Conservation (phyloP, 2,329 filamentous ascomycete species). For the Cercospora sp. region DNA sequence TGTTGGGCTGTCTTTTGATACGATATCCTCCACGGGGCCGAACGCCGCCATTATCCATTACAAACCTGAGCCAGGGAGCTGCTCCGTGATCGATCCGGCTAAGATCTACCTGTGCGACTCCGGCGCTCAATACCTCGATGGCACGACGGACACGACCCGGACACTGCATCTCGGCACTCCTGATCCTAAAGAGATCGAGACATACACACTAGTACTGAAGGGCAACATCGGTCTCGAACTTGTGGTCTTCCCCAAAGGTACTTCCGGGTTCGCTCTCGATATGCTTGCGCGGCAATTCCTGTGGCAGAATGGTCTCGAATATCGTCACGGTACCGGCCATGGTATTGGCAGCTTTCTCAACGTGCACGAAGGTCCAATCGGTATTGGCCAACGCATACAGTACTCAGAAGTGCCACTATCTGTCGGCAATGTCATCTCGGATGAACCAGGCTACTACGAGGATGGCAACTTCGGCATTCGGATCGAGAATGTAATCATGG, state of each 20-base stretch:
- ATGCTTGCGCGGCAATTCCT: conserved; percentile 84
- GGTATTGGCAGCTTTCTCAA: conserved; percentile 94
- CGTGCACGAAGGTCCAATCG: conserved; percentile 95
- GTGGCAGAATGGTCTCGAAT: conserved; percentile 92
- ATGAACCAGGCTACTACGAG: conserved; percentile 95
- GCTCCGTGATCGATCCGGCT: conserved; percentile 78
- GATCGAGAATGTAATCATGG: conserved; percentile 94
- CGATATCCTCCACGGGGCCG: conserved; percentile 90
- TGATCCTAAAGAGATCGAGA: conserved; percentile 77
- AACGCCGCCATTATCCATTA: conserved; percentile 97
- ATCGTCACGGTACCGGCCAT: conserved; percentile 93
- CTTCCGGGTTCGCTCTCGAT: conserved; percentile 89
- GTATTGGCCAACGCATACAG: conserved; percentile 87
- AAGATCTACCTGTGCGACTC: conserved; percentile 95
- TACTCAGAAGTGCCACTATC: conserved; percentile 88
- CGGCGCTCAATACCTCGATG: conserved; percentile 92
- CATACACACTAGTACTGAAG: conserved; percentile 83
- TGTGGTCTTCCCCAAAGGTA: conserved; percentile 90
- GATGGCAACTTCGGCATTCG: conserved; percentile 92
- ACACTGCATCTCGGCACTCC: conserved; percentile 90
- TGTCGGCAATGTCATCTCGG: conserved; percentile 91
- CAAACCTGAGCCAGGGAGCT: conserved; percentile 79
- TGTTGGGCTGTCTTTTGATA: conserved; percentile 88
- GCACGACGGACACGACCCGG: conserved; percentile 92
- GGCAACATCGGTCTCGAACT: conserved; percentile 87